Base-by-base conservation (phyloP, 441 rosid species). In the Viola pubescens region DNA sequence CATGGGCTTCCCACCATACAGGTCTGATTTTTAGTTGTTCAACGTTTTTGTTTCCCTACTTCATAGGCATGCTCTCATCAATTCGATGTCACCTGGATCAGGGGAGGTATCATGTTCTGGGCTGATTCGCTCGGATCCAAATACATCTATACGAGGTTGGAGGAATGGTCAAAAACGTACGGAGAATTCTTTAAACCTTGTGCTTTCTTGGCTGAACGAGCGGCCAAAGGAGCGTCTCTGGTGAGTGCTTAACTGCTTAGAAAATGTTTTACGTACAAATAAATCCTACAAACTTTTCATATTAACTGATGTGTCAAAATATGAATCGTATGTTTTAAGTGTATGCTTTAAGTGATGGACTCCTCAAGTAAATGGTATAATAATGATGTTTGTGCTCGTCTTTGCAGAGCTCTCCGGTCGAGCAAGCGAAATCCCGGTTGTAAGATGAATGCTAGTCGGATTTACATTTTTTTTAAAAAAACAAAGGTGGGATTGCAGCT, bases 31-130 rank as follows among this genome's bases (percentile, higher is more conserved):
- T 42, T 12, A 42, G 40, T 52, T 9, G 7, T 39, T 37, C 1
- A 45, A 13, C 38, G 48, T 26, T 7, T 52, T 63, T 48, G 12
- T 37, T 34, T 41, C 43, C 7, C 2, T 14, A 58, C 11, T 46
- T 57, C 0, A 43, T 34, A 34, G 16, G 58, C 52, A 42, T 60
- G 56, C 59, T 66, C 37, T 38, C 66, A 74, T 70, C 65, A 63
- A 12, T 52, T 60, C 34, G 50, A 41, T 46, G 26, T 49, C 52
- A 62, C 50, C 68, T 66, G 73, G 48, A 62, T 45, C 77, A 89
- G 97, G 90, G 98, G 98, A 61, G 97, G 98, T 12, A 64, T 88
- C 65, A 72, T 89, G 76, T 89, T 84, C 80, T 89, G 97, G 98
- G 98, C 97, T 12, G 95, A 94, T 75, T 75, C 87, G 49, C 70